A percentile compares a stretch with the other conserved stretches of the same genome.
Conservation (phyloP, 1,139 yeast species). For the Scheffersomyces segobiensis region DNA sequence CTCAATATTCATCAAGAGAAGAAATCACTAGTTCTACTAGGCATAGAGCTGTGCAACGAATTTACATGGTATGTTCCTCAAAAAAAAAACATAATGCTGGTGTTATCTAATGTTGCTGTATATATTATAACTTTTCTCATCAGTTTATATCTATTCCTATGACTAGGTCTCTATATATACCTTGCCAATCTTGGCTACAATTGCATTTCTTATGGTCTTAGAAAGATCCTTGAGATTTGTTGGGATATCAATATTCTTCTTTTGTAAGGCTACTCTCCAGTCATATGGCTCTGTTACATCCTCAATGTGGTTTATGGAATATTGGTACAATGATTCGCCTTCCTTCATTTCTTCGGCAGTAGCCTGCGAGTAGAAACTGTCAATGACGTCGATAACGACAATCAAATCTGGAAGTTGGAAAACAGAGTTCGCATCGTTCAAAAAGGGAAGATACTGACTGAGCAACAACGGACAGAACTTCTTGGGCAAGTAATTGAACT, state of each 20-base stretch:
- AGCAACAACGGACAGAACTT: slow-evolving; percentile 54
- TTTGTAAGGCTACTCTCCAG: slow-evolving; percentile 33
- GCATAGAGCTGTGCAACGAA: not conserved
- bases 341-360: slow-evolving; percentile 25
- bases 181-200: slow-evolving; percentile 38
- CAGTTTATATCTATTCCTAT: not conserved
- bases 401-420: slow-evolving; percentile 48
- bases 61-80: not conserved
- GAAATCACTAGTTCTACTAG: too few relatives aligned
- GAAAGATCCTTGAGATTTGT: slow-evolving; percentile 23
- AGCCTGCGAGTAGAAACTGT: slow-evolving; percentile 41
- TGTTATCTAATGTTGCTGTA: not conserved
- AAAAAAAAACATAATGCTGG: not conserved
- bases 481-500: slow-evolving; percentile 66
- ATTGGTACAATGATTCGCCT: slow-evolving; percentile 34
- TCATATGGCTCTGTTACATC: slow-evolving; percentile 22
- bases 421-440: slow-evolving; percentile 23
- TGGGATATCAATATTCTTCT: slow-evolving; percentile 22
- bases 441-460: slow-evolving; percentile 50
- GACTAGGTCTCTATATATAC: slow-evolving; percentile 28
- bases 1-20: too few relatives aligned
- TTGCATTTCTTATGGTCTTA: slow-evolving; percentile 30
- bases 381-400: slow-evolving; percentile 48
- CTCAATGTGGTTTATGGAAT: slow-evolving; percentile 27
- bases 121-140: not conserved